phyloP scores from a whole-genome alignment of 352 stramenopile genomes.

The Globisporangium barbulae region DNA sequence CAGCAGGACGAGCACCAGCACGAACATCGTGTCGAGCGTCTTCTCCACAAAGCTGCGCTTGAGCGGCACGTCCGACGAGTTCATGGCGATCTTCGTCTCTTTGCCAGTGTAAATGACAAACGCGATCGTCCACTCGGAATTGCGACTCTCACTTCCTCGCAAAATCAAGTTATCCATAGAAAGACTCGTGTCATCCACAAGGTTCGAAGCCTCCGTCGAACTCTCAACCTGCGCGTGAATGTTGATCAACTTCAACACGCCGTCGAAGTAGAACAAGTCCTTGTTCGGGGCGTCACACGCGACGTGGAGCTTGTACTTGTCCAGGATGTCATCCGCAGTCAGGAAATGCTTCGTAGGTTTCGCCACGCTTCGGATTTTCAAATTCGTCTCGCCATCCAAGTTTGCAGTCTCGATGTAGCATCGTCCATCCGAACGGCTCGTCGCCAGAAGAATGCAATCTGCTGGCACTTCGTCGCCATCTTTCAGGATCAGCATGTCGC shows the following conservation, averaged over 20 bases:
- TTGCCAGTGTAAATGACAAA: constrained; percentile 84
- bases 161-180: constrained; percentile 88
- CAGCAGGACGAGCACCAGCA: constrained; percentile 82
- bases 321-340: constrained; percentile 68
- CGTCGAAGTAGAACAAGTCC: constrained; percentile 86
- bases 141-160: constrained; percentile 81
- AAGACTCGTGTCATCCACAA: constrained; percentile 46
- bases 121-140: constrained; percentile 81
- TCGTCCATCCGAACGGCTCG: constrained; percentile 64
- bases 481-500: constrained; percentile 80
- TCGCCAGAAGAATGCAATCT: constrained; percentile 79
- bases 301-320: constrained; percentile 60
- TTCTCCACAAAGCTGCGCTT: constrained; percentile 88
- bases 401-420: constrained; percentile 88
- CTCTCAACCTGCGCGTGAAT: constrained; percentile 24
- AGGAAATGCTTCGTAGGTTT: constrained; percentile 77
- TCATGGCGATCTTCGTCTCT: constrained; percentile 86
- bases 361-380: constrained; percentile 83
- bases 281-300: constrained; percentile 83
- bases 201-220: background rate
- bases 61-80: constrained; percentile 72
- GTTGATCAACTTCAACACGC: constrained; percentile 43
- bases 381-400: constrained; percentile 85
- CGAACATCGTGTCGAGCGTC: constrained; percentile 86
- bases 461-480: constrained; percentile 79